Percentiles rank a stretch among this genome's conserved stretches.
Evolutionary conservation across 495 filamentous ascomycete genomes (phyloP).

Genomic region (Entonaema liquescens): DNA sequence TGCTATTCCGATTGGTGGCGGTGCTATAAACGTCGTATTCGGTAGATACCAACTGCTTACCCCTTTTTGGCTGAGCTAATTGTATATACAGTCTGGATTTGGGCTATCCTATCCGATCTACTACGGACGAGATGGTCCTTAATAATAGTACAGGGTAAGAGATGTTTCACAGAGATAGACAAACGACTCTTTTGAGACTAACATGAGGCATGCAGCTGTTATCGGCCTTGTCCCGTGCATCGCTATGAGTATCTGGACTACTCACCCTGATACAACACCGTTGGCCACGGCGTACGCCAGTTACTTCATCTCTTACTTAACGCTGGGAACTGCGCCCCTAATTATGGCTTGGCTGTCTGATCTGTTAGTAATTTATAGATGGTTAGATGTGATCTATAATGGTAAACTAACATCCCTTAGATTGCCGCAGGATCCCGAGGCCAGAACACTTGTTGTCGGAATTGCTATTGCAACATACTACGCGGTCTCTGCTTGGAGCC

Average conservation of each 20-base stretch:
- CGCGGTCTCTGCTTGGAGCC: slow-evolving; percentile 51
- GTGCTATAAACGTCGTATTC: slow-evolving; percentile 50
- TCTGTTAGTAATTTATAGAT: slow-evolving; percentile 34
- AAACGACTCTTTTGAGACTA: not conserved
- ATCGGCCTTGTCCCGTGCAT: slow-evolving; percentile 52
- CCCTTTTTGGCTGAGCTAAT: slow-evolving; percentile 12
- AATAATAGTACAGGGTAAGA: slow-evolving; percentile 49
- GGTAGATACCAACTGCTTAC: slow-evolving; percentile 24
- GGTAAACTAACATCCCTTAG: slow-evolving; percentile 17
- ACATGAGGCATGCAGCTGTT: slow-evolving; percentile 31
- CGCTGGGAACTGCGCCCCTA: slow-evolving; percentile 50
- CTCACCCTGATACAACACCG: slow-evolving; percentile 42
- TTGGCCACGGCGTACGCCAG: slow-evolving; percentile 49
- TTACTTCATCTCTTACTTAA: slow-evolving; percentile 52
- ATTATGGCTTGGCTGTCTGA: slow-evolving; percentile 55
- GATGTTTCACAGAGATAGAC: not conserved
- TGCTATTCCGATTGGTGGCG: slow-evolving; percentile 49
- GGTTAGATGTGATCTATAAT: not conserved
- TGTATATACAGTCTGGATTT: slow-evolving; percentile 47
- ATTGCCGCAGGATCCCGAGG: slow-evolving; percentile 52
- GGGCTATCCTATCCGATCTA: slow-evolving; percentile 52
- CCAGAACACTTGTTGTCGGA: slow-evolving; percentile 51
- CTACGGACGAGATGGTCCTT: slow-evolving; percentile 50
- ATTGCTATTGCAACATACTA: slow-evolving; percentile 52
- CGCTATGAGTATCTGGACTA: slow-evolving; percentile 53